Percentiles rank a stretch among this genome's conserved stretches.
These are phyloP conservation scores for Hypoxylon sp. DNA, from an alignment of 2,329 filamentous ascomycete genomes.

Conservation along the genomic window DNA sequence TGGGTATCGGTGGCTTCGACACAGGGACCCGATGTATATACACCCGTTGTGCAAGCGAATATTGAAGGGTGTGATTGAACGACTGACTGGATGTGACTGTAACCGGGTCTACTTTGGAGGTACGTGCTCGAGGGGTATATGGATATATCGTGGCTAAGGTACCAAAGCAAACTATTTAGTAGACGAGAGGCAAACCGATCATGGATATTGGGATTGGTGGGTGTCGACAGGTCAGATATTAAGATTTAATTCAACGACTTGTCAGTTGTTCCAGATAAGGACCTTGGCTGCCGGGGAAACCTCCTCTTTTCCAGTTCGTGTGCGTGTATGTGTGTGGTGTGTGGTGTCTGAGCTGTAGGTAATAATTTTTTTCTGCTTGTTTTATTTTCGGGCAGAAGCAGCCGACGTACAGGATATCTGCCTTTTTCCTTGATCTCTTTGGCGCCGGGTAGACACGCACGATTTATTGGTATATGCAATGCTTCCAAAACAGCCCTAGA, in stretches of 20 bases:
- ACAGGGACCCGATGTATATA: constrained; percentile 34
- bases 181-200: constrained; percentile 23
- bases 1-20: constrained; percentile 32
- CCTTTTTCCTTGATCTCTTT: constrained; percentile 23
- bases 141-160: constrained; percentile 24
- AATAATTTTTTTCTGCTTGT: constrained; percentile 20
- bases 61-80: constrained; percentile 23
- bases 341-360: constrained; percentile 12
- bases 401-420: constrained; percentile 26
- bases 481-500: constrained; percentile 39
- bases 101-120: constrained; percentile 21
- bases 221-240: constrained; percentile 31
- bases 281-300: constrained; percentile 10
- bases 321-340: too few relatives aligned
- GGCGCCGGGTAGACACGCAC: constrained; percentile 37
- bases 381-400: constrained; percentile 38
- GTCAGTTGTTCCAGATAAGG: constrained; percentile 23
- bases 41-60: constrained; percentile 28
- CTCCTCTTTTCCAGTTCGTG: constrained; percentile 15
- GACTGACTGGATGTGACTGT: constrained; percentile 24
- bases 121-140: constrained; percentile 25
- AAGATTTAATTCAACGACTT: constrained; percentile 24
- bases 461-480: constrained; percentile 37
- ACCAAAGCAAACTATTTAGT: constrained; percentile 31
- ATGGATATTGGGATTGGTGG: constrained; percentile 21